Conservation (phyloP, 2,329 filamentous ascomycete species). For the Hypoxylon sp. region DNA sequence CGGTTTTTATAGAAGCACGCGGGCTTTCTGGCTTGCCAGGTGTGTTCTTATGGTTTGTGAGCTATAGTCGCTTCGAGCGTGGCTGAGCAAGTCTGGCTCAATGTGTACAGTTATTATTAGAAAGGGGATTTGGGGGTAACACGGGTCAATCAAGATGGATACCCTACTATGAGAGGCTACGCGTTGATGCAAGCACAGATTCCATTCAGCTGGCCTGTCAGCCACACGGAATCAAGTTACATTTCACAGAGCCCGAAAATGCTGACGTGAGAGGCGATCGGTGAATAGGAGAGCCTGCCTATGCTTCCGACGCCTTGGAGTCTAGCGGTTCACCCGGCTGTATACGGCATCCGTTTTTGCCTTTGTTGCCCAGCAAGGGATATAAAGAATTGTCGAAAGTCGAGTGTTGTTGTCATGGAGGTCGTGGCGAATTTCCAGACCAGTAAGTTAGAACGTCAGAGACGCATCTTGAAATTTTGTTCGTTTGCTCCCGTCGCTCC, state of each 20-base stretch:
- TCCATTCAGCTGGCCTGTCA: conserved; percentile 21
- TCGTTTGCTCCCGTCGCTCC: conserved; percentile 43
- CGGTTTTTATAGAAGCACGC: neutral
- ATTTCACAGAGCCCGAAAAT: conserved; percentile 32
- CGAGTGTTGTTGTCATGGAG: conserved; percentile 11
- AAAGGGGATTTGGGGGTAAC: conserved; percentile 22
- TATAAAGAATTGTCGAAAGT: conserved; percentile 2
- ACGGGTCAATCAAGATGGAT: conserved; percentile 18
- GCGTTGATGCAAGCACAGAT: conserved; percentile 34
- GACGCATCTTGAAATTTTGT: conserved; percentile 30
- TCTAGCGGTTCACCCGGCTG: conserved; percentile 15
- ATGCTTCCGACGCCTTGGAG: conserved; percentile 7
- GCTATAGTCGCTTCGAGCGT: conserved; percentile 26
- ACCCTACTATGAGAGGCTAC: conserved; percentile 16
- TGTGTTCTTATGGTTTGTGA: conserved; percentile 27
- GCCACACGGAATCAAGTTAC: conserved; percentile 25
- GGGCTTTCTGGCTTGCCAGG: conserved; percentile 15
- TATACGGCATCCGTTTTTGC: conserved; percentile 1
- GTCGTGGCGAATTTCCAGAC: conserved; percentile 29
- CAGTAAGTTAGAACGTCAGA: conserved; percentile 9
- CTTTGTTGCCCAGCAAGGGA: conserved; percentile 7
- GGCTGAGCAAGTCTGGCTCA: conserved; percentile 31
- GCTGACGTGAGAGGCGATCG: conserved; percentile 42
- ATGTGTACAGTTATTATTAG: conserved; percentile 38
- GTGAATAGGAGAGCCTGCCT: conserved; percentile 32